Evolutionary conservation across 2,329 filamentous ascomycete genomes (phyloP).

Genomic region (Talaromyces sp.): DNA sequence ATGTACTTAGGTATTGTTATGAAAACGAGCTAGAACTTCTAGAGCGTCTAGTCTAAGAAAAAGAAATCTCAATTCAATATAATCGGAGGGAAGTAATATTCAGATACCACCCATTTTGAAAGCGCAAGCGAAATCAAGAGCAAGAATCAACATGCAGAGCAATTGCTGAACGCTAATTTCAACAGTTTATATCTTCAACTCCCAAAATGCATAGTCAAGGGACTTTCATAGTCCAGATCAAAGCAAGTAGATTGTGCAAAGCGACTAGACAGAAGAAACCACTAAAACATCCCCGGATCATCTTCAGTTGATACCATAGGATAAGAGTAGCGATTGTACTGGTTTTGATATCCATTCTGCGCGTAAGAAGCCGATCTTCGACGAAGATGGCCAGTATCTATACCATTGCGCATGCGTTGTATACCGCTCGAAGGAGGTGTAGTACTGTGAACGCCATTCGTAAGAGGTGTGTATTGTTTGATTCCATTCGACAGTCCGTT

Average conservation of each 20-base stretch:
- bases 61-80: not conserved
- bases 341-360: constrained; percentile 13
- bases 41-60: not conserved
- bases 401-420: not conserved
- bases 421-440: constrained; percentile 13
- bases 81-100: no score
- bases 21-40: not conserved
- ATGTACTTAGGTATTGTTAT: no score
- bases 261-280: not conserved
- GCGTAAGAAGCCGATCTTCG: constrained; percentile 8
- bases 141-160: not conserved
- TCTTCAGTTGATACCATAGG: constrained; percentile 4
- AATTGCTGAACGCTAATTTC: not conserved
- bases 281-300: constrained; percentile 4
- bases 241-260: not conserved
- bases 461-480: constrained; percentile 1
- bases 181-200: not conserved
- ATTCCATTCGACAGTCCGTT: not conserved
- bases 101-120: not conserved
- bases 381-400: not conserved
- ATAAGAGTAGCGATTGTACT: constrained; percentile 16
- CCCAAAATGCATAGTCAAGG: not conserved
- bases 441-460: constrained; percentile 1
- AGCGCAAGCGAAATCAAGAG: not conserved
- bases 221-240: not conserved